phyloP scores from a whole-genome alignment of 805 yeast genomes.

The Hanseniaspora vineae region DNA sequence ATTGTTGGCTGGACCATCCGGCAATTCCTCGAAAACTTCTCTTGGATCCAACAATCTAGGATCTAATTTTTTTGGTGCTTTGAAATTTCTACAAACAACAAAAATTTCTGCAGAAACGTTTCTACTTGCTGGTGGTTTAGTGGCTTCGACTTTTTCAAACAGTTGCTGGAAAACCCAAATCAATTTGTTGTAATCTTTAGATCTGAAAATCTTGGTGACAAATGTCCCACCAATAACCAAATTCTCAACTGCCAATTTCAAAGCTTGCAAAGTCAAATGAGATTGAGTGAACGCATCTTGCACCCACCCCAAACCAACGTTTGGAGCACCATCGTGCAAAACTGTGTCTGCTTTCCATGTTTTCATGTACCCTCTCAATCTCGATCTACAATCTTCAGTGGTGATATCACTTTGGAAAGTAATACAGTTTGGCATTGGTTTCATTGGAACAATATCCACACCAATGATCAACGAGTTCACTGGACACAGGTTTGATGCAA shows the following conservation, averaged over 20 bases:
- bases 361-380: conserved; percentile 87
- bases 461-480: conserved; percentile 88
- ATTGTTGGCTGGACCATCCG: conserved; percentile 58
- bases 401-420: conserved; percentile 96
- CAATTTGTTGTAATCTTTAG: conserved; percentile 94
- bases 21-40: conserved; percentile 88
- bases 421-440: conserved; percentile 87
- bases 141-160: conserved; percentile 94
- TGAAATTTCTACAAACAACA: conserved; percentile 91
- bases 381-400: conserved; percentile 94
- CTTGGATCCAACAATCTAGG: conserved; percentile 85
- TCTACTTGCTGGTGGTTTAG: conserved; percentile 98
- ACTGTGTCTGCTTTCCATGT: conserved; percentile 99
- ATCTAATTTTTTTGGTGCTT: conserved; percentile 91
- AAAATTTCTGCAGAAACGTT: conserved; percentile 98
- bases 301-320: conserved; percentile 99
- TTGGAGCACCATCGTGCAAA: conserved; percentile 99
- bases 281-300: conserved; percentile 99
- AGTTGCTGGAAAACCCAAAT: conserved; percentile 97
- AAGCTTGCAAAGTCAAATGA: conserved; percentile 85
- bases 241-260: conserved; percentile 89
- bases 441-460: conserved; percentile 97
- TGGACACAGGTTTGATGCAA: conserved; percentile 88
- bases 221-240: conserved; percentile 86
- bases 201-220: conserved; percentile 92